A percentile compares a stretch with the other conserved stretches of the same genome.
phyloP scores from a whole-genome alignment of 2,329 filamentous ascomycete species.

The Phyllachora maydis region DNA sequence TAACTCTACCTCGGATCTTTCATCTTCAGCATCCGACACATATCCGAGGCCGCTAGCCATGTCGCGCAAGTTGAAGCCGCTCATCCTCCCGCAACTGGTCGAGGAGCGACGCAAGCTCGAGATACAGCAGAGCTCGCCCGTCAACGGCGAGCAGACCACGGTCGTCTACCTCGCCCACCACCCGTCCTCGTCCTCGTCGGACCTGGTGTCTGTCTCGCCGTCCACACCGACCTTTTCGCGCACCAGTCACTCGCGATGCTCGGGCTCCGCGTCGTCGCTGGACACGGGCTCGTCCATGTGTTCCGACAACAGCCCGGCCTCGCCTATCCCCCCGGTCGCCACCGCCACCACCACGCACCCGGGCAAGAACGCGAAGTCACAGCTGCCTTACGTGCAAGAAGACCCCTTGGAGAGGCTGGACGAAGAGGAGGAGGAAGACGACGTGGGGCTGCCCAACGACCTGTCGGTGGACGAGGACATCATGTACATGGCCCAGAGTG shows the following conservation, averaged over 20 bases:
- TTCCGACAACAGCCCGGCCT: constrained; percentile 31
- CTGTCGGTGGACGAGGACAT: no score
- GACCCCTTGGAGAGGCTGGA: constrained; percentile 55
- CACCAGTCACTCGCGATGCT: constrained; percentile 30
- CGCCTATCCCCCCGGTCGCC: no score
- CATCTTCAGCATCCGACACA: no score
- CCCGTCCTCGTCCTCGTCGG: constrained; percentile 38
- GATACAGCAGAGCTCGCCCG: constrained; percentile 8
- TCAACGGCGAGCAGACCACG: constrained; percentile 11
- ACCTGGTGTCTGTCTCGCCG: constrained; percentile 49
- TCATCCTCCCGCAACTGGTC: constrained; percentile 31
- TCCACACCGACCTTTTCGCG: constrained; percentile 50
- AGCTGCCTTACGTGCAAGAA: constrained; percentile 67
- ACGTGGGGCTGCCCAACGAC: constrained; percentile 15
- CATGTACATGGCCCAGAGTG: constrained; percentile 17
- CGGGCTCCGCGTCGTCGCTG: constrained; percentile 62
- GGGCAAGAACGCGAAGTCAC: constrained; percentile 32
- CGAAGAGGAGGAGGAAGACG: constrained; percentile 23
- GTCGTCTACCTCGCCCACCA: constrained; percentile 24
- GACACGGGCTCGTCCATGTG: constrained; percentile 30
- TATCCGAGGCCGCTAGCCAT: constrained; percentile 14
- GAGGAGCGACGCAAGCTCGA: constrained; percentile 24
- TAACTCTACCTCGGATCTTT: no score
- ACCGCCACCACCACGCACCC: constrained; percentile 18
- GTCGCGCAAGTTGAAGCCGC: constrained; percentile 28